Percentiles rank a stretch among this genome's conserved stretches.
phyloP scores from a whole-genome alignment of 768 basidiomycete species.

The Boletus vermiculosoides region DNA sequence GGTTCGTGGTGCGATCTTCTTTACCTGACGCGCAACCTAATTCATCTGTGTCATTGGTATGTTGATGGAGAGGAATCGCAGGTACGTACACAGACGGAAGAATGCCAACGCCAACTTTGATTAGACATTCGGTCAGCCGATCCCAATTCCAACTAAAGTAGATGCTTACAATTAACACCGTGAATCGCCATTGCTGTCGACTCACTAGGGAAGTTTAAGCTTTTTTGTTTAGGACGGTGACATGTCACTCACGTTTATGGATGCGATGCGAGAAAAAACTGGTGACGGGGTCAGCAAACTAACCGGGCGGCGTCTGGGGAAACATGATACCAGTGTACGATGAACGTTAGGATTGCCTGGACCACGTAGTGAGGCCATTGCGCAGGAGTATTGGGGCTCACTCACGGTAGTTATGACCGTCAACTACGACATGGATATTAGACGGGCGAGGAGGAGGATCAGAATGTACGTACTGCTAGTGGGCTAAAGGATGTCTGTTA shows the following conservation, averaged over 20 bases:
- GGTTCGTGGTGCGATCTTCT: neutral
- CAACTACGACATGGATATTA: slow-evolving; percentile 16
- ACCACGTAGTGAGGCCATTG: slow-evolving; percentile 11
- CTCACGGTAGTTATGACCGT: slow-evolving; percentile 35
- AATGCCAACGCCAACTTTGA: slow-evolving; percentile 30
- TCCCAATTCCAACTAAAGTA: neutral
- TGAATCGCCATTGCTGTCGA: slow-evolving; percentile 29
- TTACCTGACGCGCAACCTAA: slow-evolving; percentile 38
- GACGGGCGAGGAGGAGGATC: neutral
- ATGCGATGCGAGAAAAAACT: slow-evolving; percentile 16
- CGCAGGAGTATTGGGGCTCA: neutral
- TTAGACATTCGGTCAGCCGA: neutral
- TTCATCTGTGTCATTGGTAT: neutral
- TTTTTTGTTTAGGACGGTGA: neutral
- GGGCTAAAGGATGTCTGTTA: slow-evolving; percentile 11
- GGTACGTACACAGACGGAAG: slow-evolving; percentile 32
- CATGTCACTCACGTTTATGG: slow-evolving; percentile 9
- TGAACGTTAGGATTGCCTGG: slow-evolving; percentile 47
- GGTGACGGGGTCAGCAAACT: neutral
- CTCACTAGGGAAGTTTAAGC: slow-evolving; percentile 22
- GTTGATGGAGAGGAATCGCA: neutral
- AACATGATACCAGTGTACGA: slow-evolving; percentile 48
- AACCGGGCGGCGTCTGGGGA: no score
- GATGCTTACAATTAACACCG: slow-evolving; percentile 36
- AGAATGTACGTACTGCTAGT: slow-evolving; percentile 24